These are phyloP conservation scores for Geotrichum bryndzae DNA, from an alignment of 1,139 yeast genomes.

Conservation along the genomic window DNA sequence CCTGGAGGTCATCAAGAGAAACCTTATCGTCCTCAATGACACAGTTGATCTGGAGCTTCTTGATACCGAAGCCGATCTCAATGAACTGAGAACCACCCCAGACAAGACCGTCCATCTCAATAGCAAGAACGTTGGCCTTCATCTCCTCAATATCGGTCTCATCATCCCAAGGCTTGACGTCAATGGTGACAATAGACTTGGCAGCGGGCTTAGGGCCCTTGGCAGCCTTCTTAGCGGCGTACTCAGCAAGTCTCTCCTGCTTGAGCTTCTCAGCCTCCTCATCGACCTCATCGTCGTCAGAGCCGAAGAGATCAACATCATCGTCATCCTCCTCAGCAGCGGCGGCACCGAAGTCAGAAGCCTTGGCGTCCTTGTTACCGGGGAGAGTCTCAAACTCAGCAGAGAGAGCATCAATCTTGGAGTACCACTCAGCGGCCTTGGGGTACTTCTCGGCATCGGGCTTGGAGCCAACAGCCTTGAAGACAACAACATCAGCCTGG, in stretches of 20 bases:
- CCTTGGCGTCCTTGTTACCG: slow-evolving; percentile 35
- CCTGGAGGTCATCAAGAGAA: slow-evolving; percentile 85
- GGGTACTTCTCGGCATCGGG: slow-evolving; percentile 65
- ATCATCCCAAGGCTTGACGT: slow-evolving; percentile 99
- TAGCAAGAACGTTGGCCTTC: slow-evolving; percentile 75
- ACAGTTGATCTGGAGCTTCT: slow-evolving; percentile 97
- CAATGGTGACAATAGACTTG: slow-evolving; percentile 92
- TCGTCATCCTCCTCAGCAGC: slow-evolving; percentile 86
- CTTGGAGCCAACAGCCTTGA: slow-evolving; percentile 80
- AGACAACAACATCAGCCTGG: slow-evolving; percentile 89
- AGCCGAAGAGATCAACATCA: slow-evolving; percentile 92
- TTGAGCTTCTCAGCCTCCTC: slow-evolving; percentile 95
- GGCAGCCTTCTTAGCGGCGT: slow-evolving; percentile 95
- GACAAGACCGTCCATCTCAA: slow-evolving; percentile 84
- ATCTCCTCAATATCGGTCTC: slow-evolving; percentile 91
- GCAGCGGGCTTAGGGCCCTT: slow-evolving; percentile 98
- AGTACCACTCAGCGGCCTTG: slow-evolving; percentile 95
- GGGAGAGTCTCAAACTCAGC: slow-evolving; percentile 59
- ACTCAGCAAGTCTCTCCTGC: slow-evolving; percentile 95
- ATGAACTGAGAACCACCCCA: slow-evolving; percentile 99
- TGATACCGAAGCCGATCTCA: slow-evolving; percentile 99
- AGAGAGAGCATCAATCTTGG: slow-evolving; percentile 91
- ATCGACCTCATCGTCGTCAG: slow-evolving; percentile 84
- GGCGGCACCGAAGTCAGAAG: slow-evolving; percentile 39
- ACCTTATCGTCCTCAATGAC: slow-evolving; percentile 97